phyloP scores from a whole-genome alignment of 2,329 filamentous ascomycete genomes.

The Aureobasidium uvarum region DNA sequence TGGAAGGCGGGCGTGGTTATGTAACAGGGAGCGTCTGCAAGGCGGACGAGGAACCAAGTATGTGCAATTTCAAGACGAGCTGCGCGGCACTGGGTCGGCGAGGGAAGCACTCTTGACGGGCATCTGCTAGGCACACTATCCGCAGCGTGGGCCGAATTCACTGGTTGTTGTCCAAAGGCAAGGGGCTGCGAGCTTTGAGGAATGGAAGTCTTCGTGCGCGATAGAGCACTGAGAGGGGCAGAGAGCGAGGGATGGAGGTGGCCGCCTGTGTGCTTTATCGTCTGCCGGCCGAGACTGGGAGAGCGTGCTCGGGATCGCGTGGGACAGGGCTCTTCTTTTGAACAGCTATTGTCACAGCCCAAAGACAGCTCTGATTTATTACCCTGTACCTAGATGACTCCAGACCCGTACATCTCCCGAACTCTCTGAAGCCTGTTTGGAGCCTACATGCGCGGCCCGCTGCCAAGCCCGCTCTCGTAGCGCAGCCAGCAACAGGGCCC shows the following conservation, averaged over 20 bases:
- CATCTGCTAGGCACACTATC: constrained; percentile 19
- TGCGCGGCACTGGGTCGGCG: constrained; percentile 26
- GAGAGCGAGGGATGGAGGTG: background rate
- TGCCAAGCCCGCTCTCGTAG: background rate
- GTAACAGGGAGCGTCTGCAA: constrained; percentile 27
- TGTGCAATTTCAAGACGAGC: constrained; percentile 27
- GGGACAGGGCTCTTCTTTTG: constrained; percentile 15
- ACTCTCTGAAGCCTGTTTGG: constrained; percentile 3
- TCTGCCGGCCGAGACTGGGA: constrained; percentile 7
- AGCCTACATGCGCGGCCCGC: no score
- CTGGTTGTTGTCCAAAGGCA: constrained; percentile 18
- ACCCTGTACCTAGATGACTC: background rate
- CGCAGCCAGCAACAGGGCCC: no score
- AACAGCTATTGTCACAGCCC: background rate
- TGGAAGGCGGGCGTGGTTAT: constrained; percentile 21
- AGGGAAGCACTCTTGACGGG: constrained; percentile 17
- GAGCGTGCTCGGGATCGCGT: constrained; percentile 10
- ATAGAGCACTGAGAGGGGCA: background rate
- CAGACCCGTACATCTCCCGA: no score
- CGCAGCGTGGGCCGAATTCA: constrained; percentile 10
- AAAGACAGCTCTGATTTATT: background rate
- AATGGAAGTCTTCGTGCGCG: constrained; percentile 1
- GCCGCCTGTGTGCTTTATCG: background rate
- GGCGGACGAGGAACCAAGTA: constrained; percentile 22
- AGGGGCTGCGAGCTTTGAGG: constrained; percentile 18